Evolutionary conservation across 2,329 filamentous ascomycete genomes (phyloP).

Genomic region (Ilyonectria mors-panacis): DNA sequence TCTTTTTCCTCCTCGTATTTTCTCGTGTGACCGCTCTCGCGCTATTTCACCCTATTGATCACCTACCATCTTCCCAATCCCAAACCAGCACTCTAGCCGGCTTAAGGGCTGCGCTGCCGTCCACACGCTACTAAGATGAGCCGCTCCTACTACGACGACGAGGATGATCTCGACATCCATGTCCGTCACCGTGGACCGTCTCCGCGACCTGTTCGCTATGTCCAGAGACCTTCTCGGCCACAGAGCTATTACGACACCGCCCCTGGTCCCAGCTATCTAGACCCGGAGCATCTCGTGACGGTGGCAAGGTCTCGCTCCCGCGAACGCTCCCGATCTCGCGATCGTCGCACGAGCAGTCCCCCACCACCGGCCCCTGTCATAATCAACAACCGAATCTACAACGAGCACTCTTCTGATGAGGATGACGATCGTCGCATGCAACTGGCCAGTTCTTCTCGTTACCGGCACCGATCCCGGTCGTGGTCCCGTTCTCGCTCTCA

Average conservation of each 20-base stretch:
- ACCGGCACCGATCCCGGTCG: conserved; percentile 48
- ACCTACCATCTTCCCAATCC: background rate
- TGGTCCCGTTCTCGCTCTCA: conserved; percentile 51
- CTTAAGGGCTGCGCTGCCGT: background rate
- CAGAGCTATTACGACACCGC: conserved; percentile 59
- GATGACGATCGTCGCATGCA: conserved; percentile 51
- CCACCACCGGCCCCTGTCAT: conserved; percentile 61
- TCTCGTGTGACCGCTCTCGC: background rate
- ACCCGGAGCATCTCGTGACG: conserved; percentile 60
- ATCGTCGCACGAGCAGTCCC: conserved; percentile 62
- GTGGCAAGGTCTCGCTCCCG: conserved; percentile 57
- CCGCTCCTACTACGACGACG: conserved; percentile 62
- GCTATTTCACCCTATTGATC: background rate
- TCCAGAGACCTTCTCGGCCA: conserved; percentile 58
- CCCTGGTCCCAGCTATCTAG: conserved; percentile 58
- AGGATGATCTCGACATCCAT: conserved; percentile 70
- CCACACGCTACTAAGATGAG: conserved; percentile 45
- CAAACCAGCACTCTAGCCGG: background rate
- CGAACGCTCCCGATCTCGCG: conserved; percentile 63
- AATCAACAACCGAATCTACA: conserved; percentile 71
- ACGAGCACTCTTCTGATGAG: conserved; percentile 61
- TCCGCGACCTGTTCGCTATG: conserved; percentile 61
- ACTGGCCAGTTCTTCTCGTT: conserved; percentile 45
- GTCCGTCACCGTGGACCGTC: conserved; percentile 60
- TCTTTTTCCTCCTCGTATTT: conserved; percentile 7